Evolutionary conservation across 1,284 basidiomycete species (phyloP), one percentile per base, ranked within the genome.

Genomic region (Trametes sp.): DNA sequence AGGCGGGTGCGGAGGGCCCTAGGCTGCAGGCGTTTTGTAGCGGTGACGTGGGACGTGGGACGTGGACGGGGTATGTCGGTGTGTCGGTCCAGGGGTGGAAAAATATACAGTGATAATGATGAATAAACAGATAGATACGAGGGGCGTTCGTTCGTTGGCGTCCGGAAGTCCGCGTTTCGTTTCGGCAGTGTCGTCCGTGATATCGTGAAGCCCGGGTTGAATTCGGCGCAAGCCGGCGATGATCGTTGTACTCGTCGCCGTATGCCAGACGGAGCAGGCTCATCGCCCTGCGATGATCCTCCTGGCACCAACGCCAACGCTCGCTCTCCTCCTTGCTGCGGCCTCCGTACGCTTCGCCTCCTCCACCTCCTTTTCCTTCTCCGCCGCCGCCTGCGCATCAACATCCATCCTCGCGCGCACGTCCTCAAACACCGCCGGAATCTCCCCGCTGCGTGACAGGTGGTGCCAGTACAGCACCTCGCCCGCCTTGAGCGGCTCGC

Each of bases 391-490:
- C 54, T 19, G 66, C 63, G 48, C 57, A 7, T 52, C 57, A 23
- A 31, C 38, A 38, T 48, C 53, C 61, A 54, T 66, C 36, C 72
- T 61, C 33, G 87, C 86, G 26, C 86, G 81, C 35, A 78, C 69
- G 73, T 90, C 86, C 65, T 92, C 86, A 49, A 74, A 73, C 9
- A 89, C 86, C 26, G 83, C 86, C 26, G 87, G 85, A 61, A 90
- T 88, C 79, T 95, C 93, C 8, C 93, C 93, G 61, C 83, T 85
- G 54, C 84, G 81, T 31, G 82, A 75, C 59, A 95, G 85, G 70
- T 94, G 87, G 72, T 92, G 89, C 93, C 93, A 95, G 73, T 86
- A 93, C 9, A 95, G 76, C 13, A 86, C 73, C 67, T 93, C 90
- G 28, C 92, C 93, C 6, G 82, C 76, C 70, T 78, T 80, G 23